A percentile compares a stretch with the other conserved stretches of the same genome.
Conservation (phyloP, 2,329 filamentous ascomycete species). For the Exophiala calicioides region DNA sequence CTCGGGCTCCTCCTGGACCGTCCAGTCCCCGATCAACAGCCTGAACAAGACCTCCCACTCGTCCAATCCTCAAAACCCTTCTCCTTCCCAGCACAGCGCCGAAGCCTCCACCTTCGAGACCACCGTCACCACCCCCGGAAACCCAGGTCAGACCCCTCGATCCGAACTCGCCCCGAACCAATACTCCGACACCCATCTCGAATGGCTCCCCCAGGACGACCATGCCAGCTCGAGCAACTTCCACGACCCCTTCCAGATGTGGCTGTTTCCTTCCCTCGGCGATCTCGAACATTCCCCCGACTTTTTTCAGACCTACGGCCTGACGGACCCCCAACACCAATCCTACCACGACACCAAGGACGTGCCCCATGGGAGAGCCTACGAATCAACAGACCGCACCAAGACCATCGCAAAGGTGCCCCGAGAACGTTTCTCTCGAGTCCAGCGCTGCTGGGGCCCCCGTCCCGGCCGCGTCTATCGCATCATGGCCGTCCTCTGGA, state of each 20-base stretch:
- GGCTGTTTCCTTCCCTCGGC: constrained; percentile 27
- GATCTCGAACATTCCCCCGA: constrained; percentile 27
- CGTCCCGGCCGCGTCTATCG: constrained; percentile 41
- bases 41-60: constrained; percentile 15
- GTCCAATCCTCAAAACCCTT: constrained; percentile 15
- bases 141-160: constrained; percentile 21
- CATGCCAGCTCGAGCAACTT: constrained; percentile 19
- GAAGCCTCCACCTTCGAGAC: constrained; percentile 23
- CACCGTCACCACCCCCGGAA: constrained; percentile 18
- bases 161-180: constrained; percentile 23
- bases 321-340: constrained; percentile 11
- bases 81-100: constrained; percentile 23
- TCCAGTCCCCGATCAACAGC: constrained; percentile 17
- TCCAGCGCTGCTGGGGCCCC: constrained; percentile 46
- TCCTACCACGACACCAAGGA: constrained; percentile 18
- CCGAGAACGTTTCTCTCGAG: constrained; percentile 44
- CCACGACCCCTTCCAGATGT: constrained; percentile 30
- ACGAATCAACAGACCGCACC: constrained; percentile 16
- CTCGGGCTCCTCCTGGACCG: constrained; percentile 13
- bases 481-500: constrained; percentile 46
- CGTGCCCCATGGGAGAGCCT: constrained; percentile 9
- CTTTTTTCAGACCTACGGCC: constrained; percentile 23
- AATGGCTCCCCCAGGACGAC: constrained; percentile 25
- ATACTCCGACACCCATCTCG: constrained; percentile 17
- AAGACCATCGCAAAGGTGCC: constrained; percentile 36